Conservation (phyloP, 805 yeast genomes). For the Nakazawaea anatomiae region DNA sequence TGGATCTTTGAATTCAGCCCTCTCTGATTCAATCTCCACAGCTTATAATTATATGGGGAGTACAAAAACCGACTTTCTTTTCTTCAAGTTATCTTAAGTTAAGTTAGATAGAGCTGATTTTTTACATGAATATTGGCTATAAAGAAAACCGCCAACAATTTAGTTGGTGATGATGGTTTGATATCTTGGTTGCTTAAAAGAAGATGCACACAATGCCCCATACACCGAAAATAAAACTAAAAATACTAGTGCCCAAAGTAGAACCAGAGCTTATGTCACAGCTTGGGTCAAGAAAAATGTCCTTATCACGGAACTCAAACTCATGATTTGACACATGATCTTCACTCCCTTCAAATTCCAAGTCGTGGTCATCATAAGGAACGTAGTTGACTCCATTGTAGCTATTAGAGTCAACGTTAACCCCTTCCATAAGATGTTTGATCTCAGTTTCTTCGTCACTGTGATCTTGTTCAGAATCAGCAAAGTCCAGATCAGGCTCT, state of each 20-base stretch:
- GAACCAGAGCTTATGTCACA: slow-evolving; percentile 5
- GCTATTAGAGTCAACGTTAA: not conserved
- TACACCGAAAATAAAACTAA: not conserved
- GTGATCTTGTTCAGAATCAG: not conserved
- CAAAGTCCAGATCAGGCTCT: not conserved
- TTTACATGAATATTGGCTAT: too few relatives aligned
- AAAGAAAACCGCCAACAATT: too few relatives aligned
- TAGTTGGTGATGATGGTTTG: too few relatives aligned
- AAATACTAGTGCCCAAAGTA: not conserved
- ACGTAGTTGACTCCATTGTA: slow-evolving; percentile 4
- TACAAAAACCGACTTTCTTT: too few relatives aligned
- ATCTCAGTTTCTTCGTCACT: not conserved
- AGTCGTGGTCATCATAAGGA: slow-evolving; percentile 6
- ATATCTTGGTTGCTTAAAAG: too few relatives aligned
- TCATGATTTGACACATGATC: not conserved
- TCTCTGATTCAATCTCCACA: too few relatives aligned
- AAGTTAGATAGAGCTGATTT: too few relatives aligned
- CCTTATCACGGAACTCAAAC: slow-evolving; percentile 5
- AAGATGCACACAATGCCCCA: too few relatives aligned
- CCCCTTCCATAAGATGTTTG: not conserved
- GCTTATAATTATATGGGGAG: too few relatives aligned
- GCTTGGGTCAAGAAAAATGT: slow-evolving; percentile 6
- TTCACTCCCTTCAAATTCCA: not conserved
- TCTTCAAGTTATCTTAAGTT: too few relatives aligned
- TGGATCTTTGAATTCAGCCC: too few relatives aligned